These are phyloP conservation scores for Vararia minispora DNA, from an alignment of 768 basidiomycete species.

Conservation along the genomic window DNA sequence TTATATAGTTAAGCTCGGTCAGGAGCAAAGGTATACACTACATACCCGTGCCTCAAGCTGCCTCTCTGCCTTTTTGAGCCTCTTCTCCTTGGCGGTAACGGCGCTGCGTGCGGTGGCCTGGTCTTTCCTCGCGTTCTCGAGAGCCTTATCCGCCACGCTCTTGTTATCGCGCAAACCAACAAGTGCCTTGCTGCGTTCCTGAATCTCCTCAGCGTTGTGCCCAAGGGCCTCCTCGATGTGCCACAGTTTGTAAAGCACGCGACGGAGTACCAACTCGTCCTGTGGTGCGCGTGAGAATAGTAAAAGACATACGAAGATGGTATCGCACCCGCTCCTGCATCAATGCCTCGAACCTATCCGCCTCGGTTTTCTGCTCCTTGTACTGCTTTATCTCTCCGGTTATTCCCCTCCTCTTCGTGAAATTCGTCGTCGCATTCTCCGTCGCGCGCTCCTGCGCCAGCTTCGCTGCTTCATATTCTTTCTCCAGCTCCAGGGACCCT, in stretches of 20 bases:
- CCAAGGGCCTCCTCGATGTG: constrained; percentile 83
- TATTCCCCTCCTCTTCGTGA: constrained; percentile 87
- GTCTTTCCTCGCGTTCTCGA: constrained; percentile 64
- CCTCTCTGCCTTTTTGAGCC: constrained; percentile 87
- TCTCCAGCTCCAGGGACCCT: constrained; percentile 82
- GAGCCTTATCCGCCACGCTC: constrained; percentile 51
- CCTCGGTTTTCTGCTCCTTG: constrained; percentile 93
- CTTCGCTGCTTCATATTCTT: constrained; percentile 84
- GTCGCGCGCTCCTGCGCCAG: constrained; percentile 82
- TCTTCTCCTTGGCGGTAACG: constrained; percentile 78
- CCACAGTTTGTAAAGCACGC: constrained; percentile 79
- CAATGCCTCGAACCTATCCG: constrained; percentile 75
- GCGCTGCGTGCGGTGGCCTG: constrained; percentile 68
- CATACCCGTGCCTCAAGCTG: constrained; percentile 70
- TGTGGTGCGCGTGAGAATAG: constrained; percentile 19
- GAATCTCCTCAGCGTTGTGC: constrained; percentile 56
- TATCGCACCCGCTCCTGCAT: constrained; percentile 57
- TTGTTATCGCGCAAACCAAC: constrained; percentile 60
- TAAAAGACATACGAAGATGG: background rate
- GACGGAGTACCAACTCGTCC: constrained; percentile 75
- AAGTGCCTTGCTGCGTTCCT: constrained; percentile 63
- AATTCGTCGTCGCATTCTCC: constrained; percentile 91
- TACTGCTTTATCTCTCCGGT: constrained; percentile 94
- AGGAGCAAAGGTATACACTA: constrained; percentile 19
- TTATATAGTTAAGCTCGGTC: background rate